phyloP scores from a whole-genome alignment of 176 grass and related monocot species.

The Chloris gayana region DNA sequence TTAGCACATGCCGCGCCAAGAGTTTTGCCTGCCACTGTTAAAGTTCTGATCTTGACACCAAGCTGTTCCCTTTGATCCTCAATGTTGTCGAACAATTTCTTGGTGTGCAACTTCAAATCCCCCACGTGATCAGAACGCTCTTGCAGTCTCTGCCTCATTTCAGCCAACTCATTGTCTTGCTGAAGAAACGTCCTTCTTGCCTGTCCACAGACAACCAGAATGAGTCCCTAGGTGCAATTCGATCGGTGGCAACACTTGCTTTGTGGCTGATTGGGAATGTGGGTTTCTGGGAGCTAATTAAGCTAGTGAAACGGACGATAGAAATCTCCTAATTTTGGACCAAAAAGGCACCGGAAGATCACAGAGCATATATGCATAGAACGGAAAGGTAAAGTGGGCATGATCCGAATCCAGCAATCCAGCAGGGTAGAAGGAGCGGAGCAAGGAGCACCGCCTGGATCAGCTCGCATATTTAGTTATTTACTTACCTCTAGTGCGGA shows the following conservation, averaged over 20 bases:
- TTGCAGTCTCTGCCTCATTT: conserved; percentile 64
- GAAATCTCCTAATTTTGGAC: too few relatives aligned
- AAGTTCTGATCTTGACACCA: conserved; percentile 55
- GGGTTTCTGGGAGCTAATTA: background rate
- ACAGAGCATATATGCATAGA: too few relatives aligned
- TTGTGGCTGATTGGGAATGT: background rate
- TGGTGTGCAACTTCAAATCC: conserved; percentile 38
- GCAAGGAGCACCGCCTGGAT: background rate
- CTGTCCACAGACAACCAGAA: conserved; percentile 35
- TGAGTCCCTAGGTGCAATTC: background rate
- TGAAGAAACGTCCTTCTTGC: conserved; percentile 51
- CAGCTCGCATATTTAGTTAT: too few relatives aligned
- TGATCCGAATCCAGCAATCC: background rate
- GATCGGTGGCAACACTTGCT: background rate
- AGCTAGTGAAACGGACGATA: too few relatives aligned
- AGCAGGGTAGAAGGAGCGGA: too few relatives aligned
- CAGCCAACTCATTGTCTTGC: conserved; percentile 66
- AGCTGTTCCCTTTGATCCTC: conserved; percentile 57
- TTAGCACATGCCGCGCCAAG: conserved; percentile 39
- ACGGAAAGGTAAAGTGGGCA: background rate
- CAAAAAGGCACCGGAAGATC: background rate
- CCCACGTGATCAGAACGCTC: conserved; percentile 40
- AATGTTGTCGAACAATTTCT: conserved; percentile 48
- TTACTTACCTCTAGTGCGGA: conserved; percentile 62
- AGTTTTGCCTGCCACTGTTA: conserved; percentile 60